phyloP scores from a whole-genome alignment of 345 rosid species.

The Aquilaria malaccensis region DNA sequence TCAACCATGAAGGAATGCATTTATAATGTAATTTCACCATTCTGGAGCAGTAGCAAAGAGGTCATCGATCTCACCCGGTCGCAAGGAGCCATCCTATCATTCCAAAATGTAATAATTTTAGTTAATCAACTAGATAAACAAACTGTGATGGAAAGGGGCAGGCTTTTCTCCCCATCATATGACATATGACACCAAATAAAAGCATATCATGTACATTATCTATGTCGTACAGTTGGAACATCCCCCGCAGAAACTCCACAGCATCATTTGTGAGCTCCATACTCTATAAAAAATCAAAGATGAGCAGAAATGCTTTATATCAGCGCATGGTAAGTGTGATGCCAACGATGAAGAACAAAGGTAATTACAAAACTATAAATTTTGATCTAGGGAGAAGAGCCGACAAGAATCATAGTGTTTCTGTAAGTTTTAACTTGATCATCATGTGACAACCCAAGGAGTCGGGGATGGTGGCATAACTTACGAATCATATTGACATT shows the following conservation, averaged over 20 bases:
- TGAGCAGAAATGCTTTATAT: constrained; percentile 1
- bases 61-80: constrained; percentile 53
- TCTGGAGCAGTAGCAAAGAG: constrained; percentile 80
- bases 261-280: constrained; percentile 62
- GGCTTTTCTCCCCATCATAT: neutral
- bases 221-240: constrained; percentile 57
- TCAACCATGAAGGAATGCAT: too few relatives aligned
- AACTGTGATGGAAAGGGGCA: neutral
- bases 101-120: constrained; percentile 15
- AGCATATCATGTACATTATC: constrained; percentile 48
- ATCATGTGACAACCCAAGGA: too few relatives aligned
- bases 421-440: too few relatives aligned
- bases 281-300: constrained; percentile 37
- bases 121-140: neutral
- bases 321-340: too few relatives aligned
- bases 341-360: too few relatives aligned
- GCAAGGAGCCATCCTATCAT: constrained; percentile 64
- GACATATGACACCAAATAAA: neutral
- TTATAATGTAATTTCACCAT: constrained; percentile 30
- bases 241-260: constrained; percentile 51
- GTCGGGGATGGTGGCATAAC: too few relatives aligned
- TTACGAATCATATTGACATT: too few relatives aligned
- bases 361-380: too few relatives aligned
- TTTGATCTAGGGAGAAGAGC: too few relatives aligned
- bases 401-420: too few relatives aligned